A percentile compares a stretch with the other conserved stretches of the same genome.
Evolutionary conservation across 352 stramenopile species (phyloP).

Genomic region (Aphanomyces invadans): DNA sequence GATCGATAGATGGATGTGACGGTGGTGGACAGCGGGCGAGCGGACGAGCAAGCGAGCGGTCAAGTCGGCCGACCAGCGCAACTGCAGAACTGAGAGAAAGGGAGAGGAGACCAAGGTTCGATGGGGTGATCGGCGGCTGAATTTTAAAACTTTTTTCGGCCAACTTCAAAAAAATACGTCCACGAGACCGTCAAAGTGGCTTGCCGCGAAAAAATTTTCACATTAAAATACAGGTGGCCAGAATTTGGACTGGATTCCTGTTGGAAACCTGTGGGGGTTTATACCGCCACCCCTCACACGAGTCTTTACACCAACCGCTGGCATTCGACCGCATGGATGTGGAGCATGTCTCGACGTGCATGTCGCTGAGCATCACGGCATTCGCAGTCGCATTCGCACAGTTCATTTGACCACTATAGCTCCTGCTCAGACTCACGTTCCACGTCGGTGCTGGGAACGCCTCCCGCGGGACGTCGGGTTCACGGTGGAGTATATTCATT

Average conservation of each 20-base stretch:
- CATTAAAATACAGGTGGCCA: background rate
- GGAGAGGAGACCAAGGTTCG: background rate
- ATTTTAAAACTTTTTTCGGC: slow-evolving; percentile 1
- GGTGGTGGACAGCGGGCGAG: background rate
- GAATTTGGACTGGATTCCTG: background rate
- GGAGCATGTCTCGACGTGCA: too few relatives aligned
- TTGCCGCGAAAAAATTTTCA: background rate
- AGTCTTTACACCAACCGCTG: background rate
- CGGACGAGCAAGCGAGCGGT: too few relatives aligned
- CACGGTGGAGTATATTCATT: background rate
- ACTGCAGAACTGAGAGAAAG: slow-evolving; percentile 4
- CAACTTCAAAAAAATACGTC: background rate
- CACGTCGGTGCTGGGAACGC: too few relatives aligned
- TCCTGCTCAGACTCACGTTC: too few relatives aligned
- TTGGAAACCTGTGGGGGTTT: too few relatives aligned
- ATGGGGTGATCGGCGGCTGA: background rate
- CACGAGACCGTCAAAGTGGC: background rate
- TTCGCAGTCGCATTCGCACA: too few relatives aligned
- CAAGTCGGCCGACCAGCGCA: background rate
- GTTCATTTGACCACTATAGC: too few relatives aligned
- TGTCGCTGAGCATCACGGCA: too few relatives aligned
- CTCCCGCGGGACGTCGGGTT: too few relatives aligned
- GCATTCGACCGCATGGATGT: too few relatives aligned
- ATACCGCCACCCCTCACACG: too few relatives aligned
- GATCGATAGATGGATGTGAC: background rate